These are phyloP conservation scores for Rhodotorula graminis DNA, from an alignment of 768 basidiomycete genomes.

Conservation along the genomic window DNA sequence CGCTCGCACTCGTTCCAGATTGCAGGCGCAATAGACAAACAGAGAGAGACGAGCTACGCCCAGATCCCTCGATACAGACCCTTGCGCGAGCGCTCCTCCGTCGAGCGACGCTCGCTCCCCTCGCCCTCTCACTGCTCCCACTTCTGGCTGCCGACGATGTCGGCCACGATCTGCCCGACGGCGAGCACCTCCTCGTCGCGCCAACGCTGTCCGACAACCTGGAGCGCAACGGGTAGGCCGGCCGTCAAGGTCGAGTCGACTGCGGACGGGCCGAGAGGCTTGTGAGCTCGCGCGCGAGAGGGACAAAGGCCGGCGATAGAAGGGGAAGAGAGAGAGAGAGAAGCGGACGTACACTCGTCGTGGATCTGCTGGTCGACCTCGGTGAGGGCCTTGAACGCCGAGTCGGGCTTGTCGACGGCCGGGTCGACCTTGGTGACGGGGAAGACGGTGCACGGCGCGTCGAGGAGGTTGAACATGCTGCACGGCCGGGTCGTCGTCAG, in stretches of 20 bases:
- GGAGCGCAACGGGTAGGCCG: neutral
- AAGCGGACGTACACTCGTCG: neutral
- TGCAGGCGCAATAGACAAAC: too few relatives aligned
- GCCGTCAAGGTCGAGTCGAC: conserved; percentile 2
- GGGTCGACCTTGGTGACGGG: conserved; percentile 64
- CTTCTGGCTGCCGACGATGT: neutral
- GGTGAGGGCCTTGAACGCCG: neutral
- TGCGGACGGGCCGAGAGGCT: too few relatives aligned
- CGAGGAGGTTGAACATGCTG: conserved; percentile 64
- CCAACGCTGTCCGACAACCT: conserved; percentile 18
- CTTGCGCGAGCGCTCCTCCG: too few relatives aligned
- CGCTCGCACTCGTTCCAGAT: too few relatives aligned
- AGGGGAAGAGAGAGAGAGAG: too few relatives aligned
- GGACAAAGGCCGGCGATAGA: too few relatives aligned
- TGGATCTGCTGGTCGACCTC: neutral
- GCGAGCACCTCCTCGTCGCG: conserved; percentile 23
- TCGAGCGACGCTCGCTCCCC: too few relatives aligned
- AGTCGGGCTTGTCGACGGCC: conserved; percentile 49
- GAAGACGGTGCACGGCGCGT: conserved; percentile 60
- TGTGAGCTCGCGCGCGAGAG: neutral
- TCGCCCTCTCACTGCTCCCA: neutral
- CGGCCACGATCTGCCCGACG: neutral
- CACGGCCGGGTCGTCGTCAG: conserved; percentile 49
- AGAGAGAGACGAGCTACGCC: too few relatives aligned
- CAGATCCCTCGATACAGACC: too few relatives aligned